Base-by-base conservation (phyloP, 106 monocot species). In the Iris macrosiphon region DNA sequence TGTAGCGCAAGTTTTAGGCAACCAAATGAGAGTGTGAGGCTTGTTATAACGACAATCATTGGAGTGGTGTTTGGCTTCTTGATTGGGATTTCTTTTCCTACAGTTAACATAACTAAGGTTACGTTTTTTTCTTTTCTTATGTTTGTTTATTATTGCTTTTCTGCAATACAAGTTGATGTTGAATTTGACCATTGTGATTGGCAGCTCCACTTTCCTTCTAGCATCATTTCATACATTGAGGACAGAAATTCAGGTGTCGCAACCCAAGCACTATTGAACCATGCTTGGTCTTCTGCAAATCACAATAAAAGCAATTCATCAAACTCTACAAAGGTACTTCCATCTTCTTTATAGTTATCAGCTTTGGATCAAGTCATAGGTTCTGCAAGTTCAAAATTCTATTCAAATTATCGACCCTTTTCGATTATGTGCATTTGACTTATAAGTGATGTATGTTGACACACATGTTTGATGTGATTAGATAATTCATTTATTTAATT, bases 151-250 rank as follows among this genome's bases (percentile, higher is more conserved):
- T 8, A 49, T 19, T 60, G 6, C n/a, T 43, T 14, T 3, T 1
- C 21, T 40, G 21, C 21, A 13, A 31, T 27, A 28, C 0, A 5
- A 9, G 17, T 12, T 49, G 23, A 24, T 52, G 13, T 52, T 30
- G 32, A 50, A 20, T 28, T 15, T 43, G 16, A 6, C 17, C 33
- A 31, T n/a, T 34, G 60, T 47, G 63, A 52, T 52, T 75, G 42
- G 31, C 76, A 89, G 83, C 60, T 89, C 44, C 73, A 76, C 60
- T 67, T 89, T 33, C 76, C 88, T 59, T 79, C 76, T 15, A 66
- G 69, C 49, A 76, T 79, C 45, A 35, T 83, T 63, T 83, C 83
- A 43, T 74, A 63, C 52, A 81, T 77, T 55, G 86, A 81, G 44
- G 86, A 87, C 41, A 81, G 50, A 27, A 74, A 87, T 51, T 81